phyloP scores from a whole-genome alignment of 495 filamentous ascomycete genomes.

The Neurospora tetrasperma region DNA sequence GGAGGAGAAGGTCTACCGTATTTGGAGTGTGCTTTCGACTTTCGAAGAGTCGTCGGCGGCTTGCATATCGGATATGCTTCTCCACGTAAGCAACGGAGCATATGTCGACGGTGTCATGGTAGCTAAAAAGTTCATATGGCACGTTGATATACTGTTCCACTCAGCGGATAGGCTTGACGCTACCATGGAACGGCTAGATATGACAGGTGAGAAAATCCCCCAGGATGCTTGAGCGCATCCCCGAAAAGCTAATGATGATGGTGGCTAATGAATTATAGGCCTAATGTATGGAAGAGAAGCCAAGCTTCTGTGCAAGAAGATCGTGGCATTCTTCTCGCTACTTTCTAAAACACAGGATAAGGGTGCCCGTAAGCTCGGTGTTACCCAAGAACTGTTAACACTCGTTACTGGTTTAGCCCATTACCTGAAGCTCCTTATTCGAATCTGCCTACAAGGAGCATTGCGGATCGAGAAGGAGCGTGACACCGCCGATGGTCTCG shows the following conservation, averaged over 20 bases:
- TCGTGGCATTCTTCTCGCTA: conserved; percentile 93
- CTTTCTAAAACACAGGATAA: conserved; percentile 90
- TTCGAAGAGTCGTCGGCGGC: conserved; percentile 97
- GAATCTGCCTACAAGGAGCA: conserved; percentile 90
- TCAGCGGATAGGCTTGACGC: conserved; percentile 77
- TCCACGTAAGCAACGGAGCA: conserved; percentile 96
- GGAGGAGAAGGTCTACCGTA: conserved; percentile 95
- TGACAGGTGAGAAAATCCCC: conserved; percentile 52
- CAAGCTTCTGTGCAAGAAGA: conserved; percentile 97
- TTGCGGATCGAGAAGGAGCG: conserved; percentile 84
- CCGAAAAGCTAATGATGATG: not conserved
- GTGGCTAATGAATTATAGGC: conserved; percentile 37
- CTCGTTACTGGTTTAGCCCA: conserved; percentile 95
- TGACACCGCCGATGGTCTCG: conserved; percentile 59
- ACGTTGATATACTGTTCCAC: conserved; percentile 86
- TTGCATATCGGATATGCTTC: conserved; percentile 98
- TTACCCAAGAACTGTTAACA: conserved; percentile 91
- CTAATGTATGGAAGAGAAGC: conserved; percentile 88
- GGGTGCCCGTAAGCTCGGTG: conserved; percentile 76
- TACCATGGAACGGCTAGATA: conserved; percentile 54
- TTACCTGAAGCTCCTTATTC: conserved; percentile 95
- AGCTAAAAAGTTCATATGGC: conserved; percentile 93
- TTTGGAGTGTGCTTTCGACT: conserved; percentile 94
- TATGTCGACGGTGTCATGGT: conserved; percentile 92
- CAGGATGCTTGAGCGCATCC: not conserved